These are phyloP conservation scores for Porodaedalea pini DNA, from an alignment of 1,284 basidiomycete species.

Conservation along the genomic window DNA sequence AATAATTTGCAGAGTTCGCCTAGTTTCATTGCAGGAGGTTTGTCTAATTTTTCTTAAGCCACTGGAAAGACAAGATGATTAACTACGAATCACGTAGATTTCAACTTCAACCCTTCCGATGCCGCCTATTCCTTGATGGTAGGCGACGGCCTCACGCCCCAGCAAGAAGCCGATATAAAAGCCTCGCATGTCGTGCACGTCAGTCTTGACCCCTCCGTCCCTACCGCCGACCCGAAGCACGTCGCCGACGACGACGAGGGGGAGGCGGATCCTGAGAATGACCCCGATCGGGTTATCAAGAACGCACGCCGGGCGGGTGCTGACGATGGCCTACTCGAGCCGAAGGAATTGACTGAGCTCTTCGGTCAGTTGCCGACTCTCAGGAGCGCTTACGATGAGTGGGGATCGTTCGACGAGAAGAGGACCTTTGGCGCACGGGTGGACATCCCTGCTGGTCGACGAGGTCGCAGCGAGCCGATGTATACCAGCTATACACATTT, in stretches of 20 bases:
- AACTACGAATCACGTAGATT: constrained; percentile 53
- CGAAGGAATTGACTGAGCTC: constrained; percentile 56
- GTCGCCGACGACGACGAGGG: constrained; percentile 43
- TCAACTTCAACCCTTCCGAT: constrained; percentile 89
- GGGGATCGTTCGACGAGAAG: constrained; percentile 26
- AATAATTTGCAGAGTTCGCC: constrained; percentile 60
- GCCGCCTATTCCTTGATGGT: constrained; percentile 82
- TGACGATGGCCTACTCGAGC: constrained; percentile 70
- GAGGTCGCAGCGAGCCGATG: constrained; percentile 66
- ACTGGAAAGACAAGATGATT: not conserved
- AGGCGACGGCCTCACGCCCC: constrained; percentile 49
- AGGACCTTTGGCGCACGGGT: constrained; percentile 50
- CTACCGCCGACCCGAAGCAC: constrained; percentile 29
- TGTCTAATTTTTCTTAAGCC: constrained; percentile 18
- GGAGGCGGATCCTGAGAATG: constrained; percentile 38
- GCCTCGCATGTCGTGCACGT: constrained; percentile 79
- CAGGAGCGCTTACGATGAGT: constrained; percentile 54
- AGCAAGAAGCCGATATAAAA: constrained; percentile 52
- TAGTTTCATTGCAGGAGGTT: constrained; percentile 81
- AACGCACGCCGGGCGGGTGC: constrained; percentile 64
- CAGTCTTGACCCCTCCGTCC: constrained; percentile 64
- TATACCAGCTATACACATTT: constrained; percentile 80
- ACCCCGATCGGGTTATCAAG: constrained; percentile 72
- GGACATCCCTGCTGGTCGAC: constrained; percentile 36
- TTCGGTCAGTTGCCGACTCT: constrained; percentile 41